Evolutionary conservation across 345 rosid genomes (phyloP), one percentile per base, ranked within the genome.

Genomic region (Lepidium aucheri): DNA sequence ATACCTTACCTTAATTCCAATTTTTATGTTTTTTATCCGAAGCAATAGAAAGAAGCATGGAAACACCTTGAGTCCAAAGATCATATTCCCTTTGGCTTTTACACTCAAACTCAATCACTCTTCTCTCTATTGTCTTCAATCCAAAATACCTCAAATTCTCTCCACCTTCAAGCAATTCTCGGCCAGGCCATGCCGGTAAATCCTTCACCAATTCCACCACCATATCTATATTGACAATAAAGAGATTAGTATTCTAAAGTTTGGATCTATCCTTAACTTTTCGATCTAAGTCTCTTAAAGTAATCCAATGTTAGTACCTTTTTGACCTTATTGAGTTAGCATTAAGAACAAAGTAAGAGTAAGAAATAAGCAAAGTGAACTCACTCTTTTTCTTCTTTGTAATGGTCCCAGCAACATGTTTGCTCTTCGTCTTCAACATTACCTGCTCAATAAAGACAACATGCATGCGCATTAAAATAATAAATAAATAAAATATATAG

Each of bases 371-470:
- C 57, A 73, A 73, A 57, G 77, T 14, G n/a, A 34, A 70, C 90
- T 77, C 68, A 93, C 98, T 78, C 78, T 90, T 90, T 58, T 88
- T 84, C 84, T 88, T 93, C 64, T 93, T 93, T 70, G 95, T 90
- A 54, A 90, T 63, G 67, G 95, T 85, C 60, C 84, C 88, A 9
- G 84, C 97, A 0, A 86, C 91, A 77, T 79, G 97, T 60, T 80
- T 88, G 83, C 98, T 93, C 74, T 86, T 90, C 82, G 78, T 93
- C 81, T 85, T 93, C 71, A 90, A 79, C 74, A 76, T 83, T 68
- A 93, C 98, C 90, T 91, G 81, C 66, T 6, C 58, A 43, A 5
- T 54, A 64, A 38, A 35, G 20, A 53, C 10, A 45, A 24, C 1
- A 34, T 9, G 26, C 52, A 22, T 10, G 36, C 53, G 15, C 24